Base-by-base conservation (phyloP, 257 asterid species). In the Fraxinus excelsior region DNA sequence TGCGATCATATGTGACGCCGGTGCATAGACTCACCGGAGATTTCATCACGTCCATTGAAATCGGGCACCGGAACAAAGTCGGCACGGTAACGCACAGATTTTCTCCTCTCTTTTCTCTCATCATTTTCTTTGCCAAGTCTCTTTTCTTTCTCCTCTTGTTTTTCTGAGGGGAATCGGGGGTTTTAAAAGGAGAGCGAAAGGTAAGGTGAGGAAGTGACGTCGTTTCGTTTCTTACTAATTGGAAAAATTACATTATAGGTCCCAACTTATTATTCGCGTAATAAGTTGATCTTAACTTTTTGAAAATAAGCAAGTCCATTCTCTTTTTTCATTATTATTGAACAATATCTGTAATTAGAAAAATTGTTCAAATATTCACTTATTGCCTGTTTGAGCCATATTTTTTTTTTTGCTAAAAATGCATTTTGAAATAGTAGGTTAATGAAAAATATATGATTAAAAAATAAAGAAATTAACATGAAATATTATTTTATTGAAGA, bases 1-100 rank as follows among this genome's bases (percentile, higher is more conserved):
- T 87, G 32, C 99, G 92, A 23, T 94, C 99, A 86, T 94, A 94
- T 2, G 99, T 94, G 78, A 92, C 94, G 87, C 99, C 99, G 85
- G 97, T 91, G 83, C 91, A 92, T 40, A 94, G 92, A 28, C 97
- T 92, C 56, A 94, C 97, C 80, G 97, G 98, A 53, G 97, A 92
- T 38, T 81, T 92, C 98, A 94, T 94, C 65, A 94, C 93, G 84
- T 94, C 97, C 97, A 94, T 90, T 0, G 98, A 94, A 23, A 94
- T 94, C 74, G 98, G 98, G 78, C 98, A 94, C 49, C 99, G 97
- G 88, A 90, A 92, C 38, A 85, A 79, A 31, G 69, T 85, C 4
- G 98, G 98, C 0, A 92, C 96, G 46, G 96, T 84, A 2, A 94
- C 90, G 88, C 80, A 82, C 79, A 92, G 37, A 37, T 83, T 87